Conservation (phyloP, 1,139 yeast genomes). For the Nakaseomyces uthaithaninus region DNA sequence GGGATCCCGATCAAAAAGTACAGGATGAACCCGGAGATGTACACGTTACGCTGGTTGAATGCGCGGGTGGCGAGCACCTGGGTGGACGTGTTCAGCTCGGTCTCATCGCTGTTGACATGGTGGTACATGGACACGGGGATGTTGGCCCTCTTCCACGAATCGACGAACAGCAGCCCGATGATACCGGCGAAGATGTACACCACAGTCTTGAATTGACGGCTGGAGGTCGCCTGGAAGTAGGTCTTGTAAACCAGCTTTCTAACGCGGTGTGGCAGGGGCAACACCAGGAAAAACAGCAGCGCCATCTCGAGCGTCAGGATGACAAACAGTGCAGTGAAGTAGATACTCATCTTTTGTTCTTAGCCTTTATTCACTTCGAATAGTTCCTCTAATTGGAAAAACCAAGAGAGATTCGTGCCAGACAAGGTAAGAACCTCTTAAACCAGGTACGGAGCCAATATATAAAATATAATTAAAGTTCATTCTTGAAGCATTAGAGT, state of each 20-base stretch:
- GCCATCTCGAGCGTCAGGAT: conserved; percentile 47
- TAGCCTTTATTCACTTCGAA: background rate
- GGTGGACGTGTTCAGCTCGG: conserved; percentile 12
- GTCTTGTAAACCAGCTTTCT: conserved; percentile 41
- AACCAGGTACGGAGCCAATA: too few relatives aligned
- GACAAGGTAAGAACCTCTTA: too few relatives aligned
- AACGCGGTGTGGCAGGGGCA: conserved; percentile 55
- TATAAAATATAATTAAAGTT: too few relatives aligned
- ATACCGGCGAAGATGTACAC: conserved; percentile 40
- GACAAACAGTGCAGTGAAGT: conserved; percentile 33
- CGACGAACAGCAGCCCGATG: conserved; percentile 49
- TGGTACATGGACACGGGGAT: conserved; percentile 26
- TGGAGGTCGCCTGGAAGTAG: conserved; percentile 33
- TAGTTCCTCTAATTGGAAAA: too few relatives aligned
- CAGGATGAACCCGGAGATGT: conserved; percentile 62
- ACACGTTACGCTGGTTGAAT: conserved; percentile 62
- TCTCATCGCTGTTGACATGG: conserved; percentile 13
- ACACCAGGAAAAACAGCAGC: conserved; percentile 42
- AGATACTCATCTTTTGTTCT: conserved; percentile 30
- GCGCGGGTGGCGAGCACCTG: conserved; percentile 37
- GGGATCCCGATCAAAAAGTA: conserved; percentile 52
- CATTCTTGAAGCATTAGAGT: too few relatives aligned
- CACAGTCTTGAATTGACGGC: conserved; percentile 44
- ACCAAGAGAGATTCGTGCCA: too few relatives aligned
- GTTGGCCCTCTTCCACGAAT: conserved; percentile 46